Percentiles rank a stretch among this genome's conserved stretches.
Conservation (phyloP, 164 flowering plant species). For the Chloranthus sessilifolius region DNA sequence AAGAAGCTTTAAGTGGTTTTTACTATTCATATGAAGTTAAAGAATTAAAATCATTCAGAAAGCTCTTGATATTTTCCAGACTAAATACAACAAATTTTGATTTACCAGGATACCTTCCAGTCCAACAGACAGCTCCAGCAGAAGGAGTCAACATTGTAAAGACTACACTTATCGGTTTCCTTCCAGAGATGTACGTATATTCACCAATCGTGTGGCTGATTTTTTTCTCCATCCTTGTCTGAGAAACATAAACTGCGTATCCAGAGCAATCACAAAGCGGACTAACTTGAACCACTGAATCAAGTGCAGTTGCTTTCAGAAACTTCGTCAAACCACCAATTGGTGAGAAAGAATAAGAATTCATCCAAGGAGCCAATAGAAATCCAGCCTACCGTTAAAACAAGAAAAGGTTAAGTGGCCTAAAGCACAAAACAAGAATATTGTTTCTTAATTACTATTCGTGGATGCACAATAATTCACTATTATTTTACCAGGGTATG, state of each 20-base stretch:
- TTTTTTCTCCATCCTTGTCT: slow-evolving; percentile 61
- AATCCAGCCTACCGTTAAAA: slow-evolving; percentile 74
- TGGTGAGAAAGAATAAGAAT: slow-evolving; percentile 70
- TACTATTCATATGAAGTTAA: background rate
- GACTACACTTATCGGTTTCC: slow-evolving; percentile 44
- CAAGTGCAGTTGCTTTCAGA: slow-evolving; percentile 25
- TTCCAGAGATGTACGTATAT: slow-evolving; percentile 47
- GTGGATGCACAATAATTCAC: too few relatives aligned
- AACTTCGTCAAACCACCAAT: slow-evolving; percentile 54
- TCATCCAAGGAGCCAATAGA: slow-evolving; percentile 92
- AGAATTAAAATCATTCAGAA: background rate
- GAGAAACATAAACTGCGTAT: slow-evolving; percentile 65
- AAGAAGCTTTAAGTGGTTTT: too few relatives aligned
- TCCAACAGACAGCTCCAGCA: slow-evolving; percentile 61
- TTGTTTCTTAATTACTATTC: background rate
- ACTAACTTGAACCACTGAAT: slow-evolving; percentile 66
- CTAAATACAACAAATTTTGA: slow-evolving; percentile 24
- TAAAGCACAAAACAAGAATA: background rate
- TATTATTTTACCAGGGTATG: too few relatives aligned
- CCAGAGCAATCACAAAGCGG: slow-evolving; percentile 91
- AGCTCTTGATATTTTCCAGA: background rate
- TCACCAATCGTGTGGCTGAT: slow-evolving; percentile 36
- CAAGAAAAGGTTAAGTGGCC: slow-evolving; percentile 12
- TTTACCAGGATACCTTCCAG: slow-evolving; percentile 58
- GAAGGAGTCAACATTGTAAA: slow-evolving; percentile 65